These are phyloP conservation scores for Pythium diclinum DNA, from an alignment of 352 stramenopile species.

Conservation along the genomic window DNA sequence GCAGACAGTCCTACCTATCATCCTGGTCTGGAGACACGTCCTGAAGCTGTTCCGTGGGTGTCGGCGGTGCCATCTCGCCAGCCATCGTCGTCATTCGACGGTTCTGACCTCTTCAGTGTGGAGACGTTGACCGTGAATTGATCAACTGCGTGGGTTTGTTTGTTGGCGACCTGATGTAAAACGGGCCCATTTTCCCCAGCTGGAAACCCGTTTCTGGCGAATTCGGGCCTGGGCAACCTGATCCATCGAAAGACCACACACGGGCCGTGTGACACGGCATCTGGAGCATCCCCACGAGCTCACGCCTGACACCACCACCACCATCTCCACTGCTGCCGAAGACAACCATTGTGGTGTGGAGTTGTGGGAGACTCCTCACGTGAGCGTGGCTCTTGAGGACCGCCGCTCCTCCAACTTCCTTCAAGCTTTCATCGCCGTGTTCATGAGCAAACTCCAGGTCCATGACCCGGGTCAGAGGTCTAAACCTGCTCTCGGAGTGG, in stretches of 20 bases:
- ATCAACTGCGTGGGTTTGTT: neutral
- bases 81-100: constrained; percentile 13
- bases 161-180: neutral
- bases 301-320: neutral
- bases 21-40: constrained; percentile 16
- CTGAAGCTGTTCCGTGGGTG: neutral
- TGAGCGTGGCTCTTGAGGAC: neutral
- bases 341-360: no score
- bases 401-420: neutral
- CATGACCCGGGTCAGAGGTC: neutral
- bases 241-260: neutral
- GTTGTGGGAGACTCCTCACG: neutral
- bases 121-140: neutral
- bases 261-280: no score
- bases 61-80: constrained; percentile 7
- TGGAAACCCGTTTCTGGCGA: neutral
- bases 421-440: constrained; percentile 1
- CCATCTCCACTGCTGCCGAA: neutral
- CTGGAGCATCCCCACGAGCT: neutral
- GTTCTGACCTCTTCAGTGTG: constrained; percentile 2
- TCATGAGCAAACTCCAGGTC: neutral
- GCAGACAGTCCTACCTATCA: constrained; percentile 14
- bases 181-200: neutral
- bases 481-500: constrained; percentile 1
- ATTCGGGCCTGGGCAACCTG: neutral